Conservation (phyloP, 202 grass and related monocot species). For the Saccharum hybrid region DNA sequence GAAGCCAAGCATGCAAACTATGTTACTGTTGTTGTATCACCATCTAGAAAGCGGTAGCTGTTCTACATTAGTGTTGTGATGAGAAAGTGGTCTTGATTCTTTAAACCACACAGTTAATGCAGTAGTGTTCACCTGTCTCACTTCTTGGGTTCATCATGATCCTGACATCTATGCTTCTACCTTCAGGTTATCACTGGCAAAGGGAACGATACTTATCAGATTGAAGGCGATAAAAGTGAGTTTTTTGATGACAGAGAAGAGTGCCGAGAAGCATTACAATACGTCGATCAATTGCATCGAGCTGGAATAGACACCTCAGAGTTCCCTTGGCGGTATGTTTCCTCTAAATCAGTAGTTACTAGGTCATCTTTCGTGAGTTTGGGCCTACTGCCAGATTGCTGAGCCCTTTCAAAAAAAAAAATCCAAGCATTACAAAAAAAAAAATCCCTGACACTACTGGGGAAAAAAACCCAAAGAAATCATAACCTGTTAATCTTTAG, state of each 20-base stretch:
- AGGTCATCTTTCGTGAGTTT: slow-evolving; percentile 2
- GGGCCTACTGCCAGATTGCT: not conserved
- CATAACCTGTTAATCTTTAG: not conserved
- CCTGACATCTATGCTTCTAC: slow-evolving; percentile 28
- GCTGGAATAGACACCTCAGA: slow-evolving; percentile 97
- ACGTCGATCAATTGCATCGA: slow-evolving; percentile 85
- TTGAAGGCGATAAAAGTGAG: slow-evolving; percentile 84
- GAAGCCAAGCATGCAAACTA: not conserved
- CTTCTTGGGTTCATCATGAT: slow-evolving; percentile 30
- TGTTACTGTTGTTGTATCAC: not conserved
- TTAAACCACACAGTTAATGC: not conserved
- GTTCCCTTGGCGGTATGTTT: slow-evolving; percentile 91
- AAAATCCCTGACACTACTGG: not conserved
- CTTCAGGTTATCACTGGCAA: slow-evolving; percentile 91
- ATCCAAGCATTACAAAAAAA: not conserved
- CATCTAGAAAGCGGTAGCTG: slow-evolving; percentile 10
- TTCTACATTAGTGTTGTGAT: slow-evolving; percentile 23
- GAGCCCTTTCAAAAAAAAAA: slow-evolving; percentile 2
- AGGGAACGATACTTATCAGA: slow-evolving; percentile 80
- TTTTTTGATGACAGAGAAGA: slow-evolving; percentile 99
- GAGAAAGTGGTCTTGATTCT: slow-evolving; percentile 31
- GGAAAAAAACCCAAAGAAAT: slow-evolving; percentile 15
- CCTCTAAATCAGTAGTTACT: slow-evolving; percentile 24
- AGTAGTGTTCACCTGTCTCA: not conserved
- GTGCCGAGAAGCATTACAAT: slow-evolving; percentile 92